A percentile compares a stretch with the other conserved stretches of the same genome.
These are phyloP conservation scores for Naganishia albida DNA, from an alignment of 1,284 basidiomycete genomes.

Conservation along the genomic window DNA sequence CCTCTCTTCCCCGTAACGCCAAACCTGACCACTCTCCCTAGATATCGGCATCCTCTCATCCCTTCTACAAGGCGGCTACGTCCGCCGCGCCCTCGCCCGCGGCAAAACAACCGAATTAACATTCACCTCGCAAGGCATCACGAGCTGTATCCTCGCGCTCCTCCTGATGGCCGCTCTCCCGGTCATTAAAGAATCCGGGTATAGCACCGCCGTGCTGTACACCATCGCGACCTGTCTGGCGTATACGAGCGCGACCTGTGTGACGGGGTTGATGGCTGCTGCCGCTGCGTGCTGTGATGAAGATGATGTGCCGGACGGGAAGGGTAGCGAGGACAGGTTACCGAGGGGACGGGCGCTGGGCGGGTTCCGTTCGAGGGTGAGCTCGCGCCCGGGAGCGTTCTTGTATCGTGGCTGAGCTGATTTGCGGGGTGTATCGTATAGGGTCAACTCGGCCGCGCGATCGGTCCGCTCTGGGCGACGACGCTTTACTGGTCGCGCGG, in stretches of 20 bases:
- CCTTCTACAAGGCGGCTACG: slow-evolving; percentile 84
- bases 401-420: neutral
- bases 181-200: slow-evolving; percentile 53
- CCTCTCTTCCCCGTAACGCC: neutral
- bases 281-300: slow-evolving; percentile 83
- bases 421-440: slow-evolving; percentile 6
- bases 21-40: slow-evolving; percentile 24
- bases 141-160: slow-evolving; percentile 69
- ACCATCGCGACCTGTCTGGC: slow-evolving; percentile 75
- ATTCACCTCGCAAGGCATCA: slow-evolving; percentile 75
- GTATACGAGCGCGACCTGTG: slow-evolving; percentile 87
- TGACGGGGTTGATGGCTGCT: slow-evolving; percentile 80
- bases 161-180: slow-evolving; percentile 70
- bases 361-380: slow-evolving; percentile 66
- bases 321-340: slow-evolving; percentile 7
- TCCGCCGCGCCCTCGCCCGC: slow-evolving; percentile 62
- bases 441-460: slow-evolving; percentile 83
- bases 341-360: slow-evolving; percentile 72
- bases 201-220: slow-evolving; percentile 60
- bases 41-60: slow-evolving; percentile 81
- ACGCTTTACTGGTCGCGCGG: slow-evolving; percentile 64
- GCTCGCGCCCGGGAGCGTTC: slow-evolving; percentile 14
- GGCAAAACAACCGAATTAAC: slow-evolving; percentile 70
- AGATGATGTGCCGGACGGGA: slow-evolving; percentile 55
- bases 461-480: slow-evolving; percentile 79